Evolutionary conservation across 2,329 filamentous ascomycete species (phyloP).

Genomic region (Arthroderma sp.): DNA sequence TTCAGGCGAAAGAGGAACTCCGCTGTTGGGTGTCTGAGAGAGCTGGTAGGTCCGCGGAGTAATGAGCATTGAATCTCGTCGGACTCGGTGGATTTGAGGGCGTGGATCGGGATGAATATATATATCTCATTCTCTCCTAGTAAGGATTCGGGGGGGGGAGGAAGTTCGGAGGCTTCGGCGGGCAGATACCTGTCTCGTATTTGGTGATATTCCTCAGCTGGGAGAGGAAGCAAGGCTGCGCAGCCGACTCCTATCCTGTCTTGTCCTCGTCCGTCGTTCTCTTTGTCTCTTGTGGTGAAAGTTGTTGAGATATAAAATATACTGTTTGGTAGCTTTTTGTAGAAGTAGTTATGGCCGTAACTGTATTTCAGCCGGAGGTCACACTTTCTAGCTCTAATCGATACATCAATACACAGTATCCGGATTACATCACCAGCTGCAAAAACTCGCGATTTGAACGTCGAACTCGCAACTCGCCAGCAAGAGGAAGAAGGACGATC

Average conservation of each 20-base stretch:
- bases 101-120: background rate
- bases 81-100: conserved; percentile 16
- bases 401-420: background rate
- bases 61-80: conserved; percentile 30
- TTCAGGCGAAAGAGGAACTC: conserved; percentile 15
- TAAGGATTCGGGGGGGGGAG: background rate
- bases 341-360: background rate
- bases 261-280: too few species aligned
- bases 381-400: too few species aligned
- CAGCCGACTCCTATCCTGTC: too few species aligned
- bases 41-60: conserved; percentile 33
- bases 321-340: too few species aligned
- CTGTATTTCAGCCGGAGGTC: background rate
- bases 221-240: too few species aligned
- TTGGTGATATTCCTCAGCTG: too few species aligned
- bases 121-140: background rate
- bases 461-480: conserved; percentile 51
- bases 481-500: conserved; percentile 57
- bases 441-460: conserved; percentile 8
- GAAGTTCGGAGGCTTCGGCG: background rate
- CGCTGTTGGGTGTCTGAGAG: conserved; percentile 29
- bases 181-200: background rate
- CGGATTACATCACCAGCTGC: conserved; percentile 8
- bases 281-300: too few species aligned
- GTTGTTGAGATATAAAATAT: too few species aligned